Evolutionary conservation across 1,284 basidiomycete genomes (phyloP).

Genomic region (Fomitiporia mediterranea): DNA sequence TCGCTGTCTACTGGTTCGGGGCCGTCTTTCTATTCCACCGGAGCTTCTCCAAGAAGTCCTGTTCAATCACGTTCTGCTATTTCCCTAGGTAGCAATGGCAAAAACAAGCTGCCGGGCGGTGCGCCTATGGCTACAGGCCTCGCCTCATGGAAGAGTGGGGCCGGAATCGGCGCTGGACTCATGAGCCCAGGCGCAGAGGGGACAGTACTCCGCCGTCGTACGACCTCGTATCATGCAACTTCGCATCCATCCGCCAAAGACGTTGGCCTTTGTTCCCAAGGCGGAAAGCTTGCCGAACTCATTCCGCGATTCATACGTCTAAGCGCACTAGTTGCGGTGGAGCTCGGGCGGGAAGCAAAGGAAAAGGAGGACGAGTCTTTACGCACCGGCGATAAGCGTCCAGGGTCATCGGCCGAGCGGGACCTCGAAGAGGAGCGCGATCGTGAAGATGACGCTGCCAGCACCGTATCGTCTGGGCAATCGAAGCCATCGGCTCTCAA

Average conservation of each 20-base stretch:
- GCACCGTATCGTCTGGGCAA: neutral
- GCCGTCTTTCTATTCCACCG: slow-evolving; percentile 10
- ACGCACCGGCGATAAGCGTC: slow-evolving; percentile 13
- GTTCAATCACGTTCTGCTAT: slow-evolving; percentile 14
- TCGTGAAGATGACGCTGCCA: slow-evolving; percentile 6
- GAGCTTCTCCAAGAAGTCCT: slow-evolving; percentile 17
- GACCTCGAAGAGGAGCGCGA: slow-evolving; percentile 19
- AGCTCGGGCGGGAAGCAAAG: slow-evolving; percentile 57
- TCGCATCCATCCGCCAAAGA: slow-evolving; percentile 20
- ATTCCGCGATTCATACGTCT: slow-evolving; percentile 69
- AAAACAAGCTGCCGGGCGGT: neutral
- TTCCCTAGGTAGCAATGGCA: slow-evolving; percentile 16
- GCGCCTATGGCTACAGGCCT: slow-evolving; percentile 47
- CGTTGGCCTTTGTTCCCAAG: slow-evolving; percentile 17
- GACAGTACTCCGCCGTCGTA: slow-evolving; percentile 47
- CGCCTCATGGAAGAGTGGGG: slow-evolving; percentile 52
- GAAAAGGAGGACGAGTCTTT: slow-evolving; percentile 25
- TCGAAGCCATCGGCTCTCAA: slow-evolving; percentile 6
- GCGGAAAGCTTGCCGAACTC: slow-evolving; percentile 53
- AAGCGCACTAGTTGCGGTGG: slow-evolving; percentile 68
- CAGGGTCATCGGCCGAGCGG: slow-evolving; percentile 12
- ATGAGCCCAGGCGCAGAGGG: slow-evolving; percentile 48
- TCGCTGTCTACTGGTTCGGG: slow-evolving; percentile 6
- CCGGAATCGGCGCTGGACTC: slow-evolving; percentile 63
- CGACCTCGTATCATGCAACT: slow-evolving; percentile 15